Evolutionary conservation across 2,329 filamentous ascomycete genomes (phyloP).

Genomic region (Aspergillus brunneoviolaceus): DNA sequence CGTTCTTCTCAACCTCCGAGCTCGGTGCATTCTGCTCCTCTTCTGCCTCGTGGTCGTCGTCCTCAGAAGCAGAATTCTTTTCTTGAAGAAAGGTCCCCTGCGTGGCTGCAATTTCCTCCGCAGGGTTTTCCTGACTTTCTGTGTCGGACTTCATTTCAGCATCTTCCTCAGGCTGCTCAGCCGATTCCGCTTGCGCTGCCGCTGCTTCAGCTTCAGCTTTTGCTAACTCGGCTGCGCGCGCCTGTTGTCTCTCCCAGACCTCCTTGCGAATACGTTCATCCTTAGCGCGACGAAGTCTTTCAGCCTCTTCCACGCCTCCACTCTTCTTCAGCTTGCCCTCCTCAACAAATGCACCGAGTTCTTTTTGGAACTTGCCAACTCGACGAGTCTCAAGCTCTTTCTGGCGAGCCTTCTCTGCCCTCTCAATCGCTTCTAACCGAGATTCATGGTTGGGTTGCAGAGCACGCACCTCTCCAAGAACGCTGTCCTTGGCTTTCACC

Average conservation of each 20-base stretch:
- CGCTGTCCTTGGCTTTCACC: slow-evolving; percentile 79
- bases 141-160: slow-evolving; percentile 4
- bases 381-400: slow-evolving; percentile 78
- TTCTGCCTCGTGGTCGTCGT: slow-evolving; percentile 5
- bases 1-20: slow-evolving; percentile 8
- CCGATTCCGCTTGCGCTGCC: slow-evolving; percentile 20
- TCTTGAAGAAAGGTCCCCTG: slow-evolving; percentile 8
- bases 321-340: slow-evolving; percentile 94
- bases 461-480: slow-evolving; percentile 89
- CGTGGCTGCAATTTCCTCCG: slow-evolving; percentile 10
- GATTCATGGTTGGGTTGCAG: slow-evolving; percentile 93
- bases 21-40: slow-evolving; percentile 4
- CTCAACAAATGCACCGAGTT: slow-evolving; percentile 79
- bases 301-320: slow-evolving; percentile 90
- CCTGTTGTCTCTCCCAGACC: slow-evolving; percentile 58
- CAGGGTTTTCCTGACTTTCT: background rate
- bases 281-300: slow-evolving; percentile 77
- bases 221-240: slow-evolving; percentile 52
- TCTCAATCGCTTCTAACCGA: slow-evolving; percentile 89
- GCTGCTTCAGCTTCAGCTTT: slow-evolving; percentile 33
- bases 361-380: slow-evolving; percentile 76
- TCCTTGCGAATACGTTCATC: slow-evolving; percentile 84
- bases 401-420: slow-evolving; percentile 88
- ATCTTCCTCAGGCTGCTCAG: slow-evolving; percentile 11
- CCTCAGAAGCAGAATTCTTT: slow-evolving; percentile 10